phyloP scores from a whole-genome alignment of 2,329 filamentous ascomycete species.

The Magnaporthiopsis poae region DNA sequence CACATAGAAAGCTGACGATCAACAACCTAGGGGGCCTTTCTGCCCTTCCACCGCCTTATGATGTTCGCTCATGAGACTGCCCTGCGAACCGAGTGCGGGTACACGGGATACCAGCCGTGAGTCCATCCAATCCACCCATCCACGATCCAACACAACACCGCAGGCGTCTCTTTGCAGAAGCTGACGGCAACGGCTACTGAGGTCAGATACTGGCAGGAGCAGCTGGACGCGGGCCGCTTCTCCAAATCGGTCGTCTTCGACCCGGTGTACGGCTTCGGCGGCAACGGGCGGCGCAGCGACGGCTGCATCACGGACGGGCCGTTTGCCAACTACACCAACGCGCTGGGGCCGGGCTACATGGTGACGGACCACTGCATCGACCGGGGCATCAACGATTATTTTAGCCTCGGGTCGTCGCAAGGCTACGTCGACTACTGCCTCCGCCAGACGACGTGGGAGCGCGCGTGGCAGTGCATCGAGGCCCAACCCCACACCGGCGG shows the following conservation, averaged over 20 bases:
- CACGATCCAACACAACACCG: not conserved
- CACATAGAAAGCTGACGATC: not conserved
- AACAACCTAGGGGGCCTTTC: slow-evolving; percentile 17
- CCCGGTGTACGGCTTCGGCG: slow-evolving; percentile 14
- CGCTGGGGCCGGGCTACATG: slow-evolving; percentile 13
- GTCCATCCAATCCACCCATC: not conserved
- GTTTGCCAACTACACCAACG: slow-evolving; percentile 15
- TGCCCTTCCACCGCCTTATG: slow-evolving; percentile 22
- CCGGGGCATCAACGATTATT: slow-evolving; percentile 10
- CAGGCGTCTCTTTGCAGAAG: not conserved
- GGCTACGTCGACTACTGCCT: slow-evolving; percentile 10
- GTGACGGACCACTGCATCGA: slow-evolving; percentile 15
- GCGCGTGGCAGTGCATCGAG: slow-evolving; percentile 21
- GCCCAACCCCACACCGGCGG: slow-evolving; percentile 18
- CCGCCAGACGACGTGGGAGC: not conserved
- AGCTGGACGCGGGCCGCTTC: slow-evolving; percentile 12
- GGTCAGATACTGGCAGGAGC: slow-evolving; percentile 14
- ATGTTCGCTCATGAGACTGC: slow-evolving; percentile 20
- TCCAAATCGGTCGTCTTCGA: slow-evolving; percentile 11
- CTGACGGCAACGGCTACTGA: not conserved
- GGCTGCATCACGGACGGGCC: slow-evolving; percentile 13
- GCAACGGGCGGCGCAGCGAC: slow-evolving; percentile 8
- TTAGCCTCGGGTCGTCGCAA: slow-evolving; percentile 2
- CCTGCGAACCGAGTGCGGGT: slow-evolving; percentile 20
- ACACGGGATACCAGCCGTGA: slow-evolving; percentile 19